These are phyloP conservation scores for Xylaria sp. DNA, from an alignment of 2,329 filamentous ascomycete species.

Conservation along the genomic window DNA sequence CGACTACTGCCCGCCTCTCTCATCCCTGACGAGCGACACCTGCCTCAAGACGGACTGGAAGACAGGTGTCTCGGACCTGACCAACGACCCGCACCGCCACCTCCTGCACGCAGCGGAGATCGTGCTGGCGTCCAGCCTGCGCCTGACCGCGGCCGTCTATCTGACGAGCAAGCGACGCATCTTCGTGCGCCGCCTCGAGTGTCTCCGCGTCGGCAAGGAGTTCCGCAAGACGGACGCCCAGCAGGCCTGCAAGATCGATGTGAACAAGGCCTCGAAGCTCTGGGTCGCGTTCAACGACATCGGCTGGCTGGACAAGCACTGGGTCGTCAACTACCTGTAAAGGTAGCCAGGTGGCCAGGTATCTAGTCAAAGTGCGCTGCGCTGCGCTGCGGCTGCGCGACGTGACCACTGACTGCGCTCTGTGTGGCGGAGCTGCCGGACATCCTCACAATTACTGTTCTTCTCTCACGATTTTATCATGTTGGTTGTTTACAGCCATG, in stretches of 20 bases:
- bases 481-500: not conserved
- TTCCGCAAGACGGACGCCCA: slow-evolving; percentile 97
- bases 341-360: not conserved
- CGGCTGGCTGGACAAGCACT: slow-evolving; percentile 76
- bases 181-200: slow-evolving; percentile 79
- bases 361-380: not conserved
- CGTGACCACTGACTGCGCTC: not conserved
- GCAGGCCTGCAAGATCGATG: slow-evolving; percentile 97
- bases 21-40: slow-evolving; percentile 71
- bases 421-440: slow-evolving; percentile 36
- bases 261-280: slow-evolving; percentile 95
- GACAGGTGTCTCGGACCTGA: slow-evolving; percentile 80
- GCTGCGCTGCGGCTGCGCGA: too few relatives aligned
- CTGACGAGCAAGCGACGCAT: slow-evolving; percentile 93
- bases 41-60: slow-evolving; percentile 90
- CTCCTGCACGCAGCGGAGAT: slow-evolving; percentile 84
- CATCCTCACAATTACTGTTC: slow-evolving; percentile 32
- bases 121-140: slow-evolving; percentile 78
- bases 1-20: slow-evolving; percentile 77
- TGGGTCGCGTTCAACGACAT: slow-evolving; percentile 91
- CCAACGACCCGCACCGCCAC: slow-evolving; percentile 73
- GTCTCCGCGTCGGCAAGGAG: slow-evolving; percentile 76
- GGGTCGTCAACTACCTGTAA: slow-evolving; percentile 55
- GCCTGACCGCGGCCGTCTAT: slow-evolving; percentile 88
- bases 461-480: not conserved